These are phyloP conservation scores for Tylopilus balloui DNA, from an alignment of 768 basidiomycete species.

Conservation along the genomic window DNA sequence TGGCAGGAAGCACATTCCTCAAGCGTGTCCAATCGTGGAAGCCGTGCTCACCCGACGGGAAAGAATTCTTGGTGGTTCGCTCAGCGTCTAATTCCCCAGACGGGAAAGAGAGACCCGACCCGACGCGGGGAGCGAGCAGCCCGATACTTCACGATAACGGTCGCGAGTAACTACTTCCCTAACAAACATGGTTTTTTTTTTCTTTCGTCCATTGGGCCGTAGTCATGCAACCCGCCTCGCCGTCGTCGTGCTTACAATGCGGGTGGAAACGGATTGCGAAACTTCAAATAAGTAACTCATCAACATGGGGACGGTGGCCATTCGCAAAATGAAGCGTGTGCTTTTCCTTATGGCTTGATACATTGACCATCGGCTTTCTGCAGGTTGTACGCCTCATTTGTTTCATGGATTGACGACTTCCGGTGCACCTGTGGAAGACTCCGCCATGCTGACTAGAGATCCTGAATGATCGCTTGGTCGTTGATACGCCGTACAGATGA, in stretches of 20 bases:
- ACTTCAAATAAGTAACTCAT: conserved; percentile 1
- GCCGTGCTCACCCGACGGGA: conserved; percentile 8
- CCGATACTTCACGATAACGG: conserved; percentile 12
- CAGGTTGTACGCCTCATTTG: conserved; percentile 28
- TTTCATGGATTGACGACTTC: conserved; percentile 9
- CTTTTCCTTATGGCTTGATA: conserved; percentile 19
- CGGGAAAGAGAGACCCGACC: conserved; percentile 9
- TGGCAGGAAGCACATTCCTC: conserved; percentile 2
- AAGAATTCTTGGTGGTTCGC: background rate
- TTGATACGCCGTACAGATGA: conserved; percentile 4
- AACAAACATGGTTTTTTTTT: conserved; percentile 1
- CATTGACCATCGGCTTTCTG: conserved; percentile 29
- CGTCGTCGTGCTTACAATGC: conserved; percentile 3
- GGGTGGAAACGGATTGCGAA: conserved; percentile 16
- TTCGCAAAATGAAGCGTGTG: conserved; percentile 2
- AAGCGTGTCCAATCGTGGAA: conserved; percentile 15
- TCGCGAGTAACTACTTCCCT: background rate
- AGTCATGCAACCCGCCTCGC: conserved; percentile 12
- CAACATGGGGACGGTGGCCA: conserved; percentile 19
- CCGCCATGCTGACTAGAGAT: background rate
- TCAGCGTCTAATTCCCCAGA: conserved; percentile 22
- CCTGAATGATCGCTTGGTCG: conserved; percentile 1
- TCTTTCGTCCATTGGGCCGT: background rate
- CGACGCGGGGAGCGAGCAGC: conserved; percentile 1
- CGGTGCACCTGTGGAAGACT: background rate